Conservation (phyloP, 2,329 filamentous ascomycete genomes). For the Cephalotrichum gorgonifer region DNA sequence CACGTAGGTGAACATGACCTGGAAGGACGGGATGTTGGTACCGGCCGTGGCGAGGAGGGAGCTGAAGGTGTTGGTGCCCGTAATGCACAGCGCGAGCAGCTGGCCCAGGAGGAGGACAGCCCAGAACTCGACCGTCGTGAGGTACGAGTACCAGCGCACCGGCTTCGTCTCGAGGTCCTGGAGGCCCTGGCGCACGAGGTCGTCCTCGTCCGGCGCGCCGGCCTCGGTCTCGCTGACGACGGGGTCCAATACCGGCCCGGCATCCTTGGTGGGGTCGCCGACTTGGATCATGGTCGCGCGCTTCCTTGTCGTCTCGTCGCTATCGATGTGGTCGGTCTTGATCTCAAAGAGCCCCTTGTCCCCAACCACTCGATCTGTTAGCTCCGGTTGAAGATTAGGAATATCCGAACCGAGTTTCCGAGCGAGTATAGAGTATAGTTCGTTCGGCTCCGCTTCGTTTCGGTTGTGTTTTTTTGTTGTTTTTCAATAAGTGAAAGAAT, state of each 20-base stretch:
- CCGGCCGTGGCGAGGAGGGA: conserved; percentile 55
- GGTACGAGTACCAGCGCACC: conserved; percentile 59
- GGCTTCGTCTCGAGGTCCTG: conserved; percentile 43
- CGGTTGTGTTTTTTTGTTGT: conserved; percentile 5
- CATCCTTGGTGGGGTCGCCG: conserved; percentile 9
- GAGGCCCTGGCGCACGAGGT: conserved; percentile 38
- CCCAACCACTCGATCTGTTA: too few species aligned
- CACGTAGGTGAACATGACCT: conserved; percentile 91
- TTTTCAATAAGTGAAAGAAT: conserved; percentile 3
- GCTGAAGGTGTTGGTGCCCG: conserved; percentile 84
- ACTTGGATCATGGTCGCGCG: too few species aligned
- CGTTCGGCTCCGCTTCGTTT: too few species aligned
- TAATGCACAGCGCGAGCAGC: conserved; percentile 80
- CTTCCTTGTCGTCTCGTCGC: too few species aligned
- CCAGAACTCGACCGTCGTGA: conserved; percentile 82
- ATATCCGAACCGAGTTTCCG: too few species aligned
- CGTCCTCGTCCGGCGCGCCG: conserved; percentile 15
- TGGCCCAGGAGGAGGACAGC: conserved; percentile 72
- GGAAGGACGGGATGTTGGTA: conserved; percentile 86
- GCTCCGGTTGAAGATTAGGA: too few species aligned
- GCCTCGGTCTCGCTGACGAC: conserved; percentile 9
- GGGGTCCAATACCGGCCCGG: conserved; percentile 4
- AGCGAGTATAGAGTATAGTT: too few species aligned
- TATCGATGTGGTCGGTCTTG: not conserved
- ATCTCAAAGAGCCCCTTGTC: not conserved